Evolutionary conservation across 257 asterid genomes (phyloP).

Genomic region (Nicotiana knightiana): DNA sequence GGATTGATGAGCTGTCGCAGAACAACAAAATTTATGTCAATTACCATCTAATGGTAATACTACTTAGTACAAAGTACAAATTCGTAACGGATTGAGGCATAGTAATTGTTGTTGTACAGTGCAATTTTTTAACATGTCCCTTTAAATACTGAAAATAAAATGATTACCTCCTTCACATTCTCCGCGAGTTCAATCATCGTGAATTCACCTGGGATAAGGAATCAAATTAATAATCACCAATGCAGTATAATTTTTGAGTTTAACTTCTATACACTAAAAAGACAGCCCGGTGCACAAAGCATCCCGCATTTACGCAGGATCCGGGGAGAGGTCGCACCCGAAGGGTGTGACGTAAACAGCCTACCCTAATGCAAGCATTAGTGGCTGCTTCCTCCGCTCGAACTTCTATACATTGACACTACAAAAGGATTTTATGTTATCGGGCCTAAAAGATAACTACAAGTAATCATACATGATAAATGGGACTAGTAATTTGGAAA

Average conservation of each 20-base stretch:
- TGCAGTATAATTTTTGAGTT: neutral
- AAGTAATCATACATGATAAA: no score
- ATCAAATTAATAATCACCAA: neutral
- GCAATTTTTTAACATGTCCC: neutral
- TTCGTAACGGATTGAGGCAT: no score
- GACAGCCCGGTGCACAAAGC: no score
- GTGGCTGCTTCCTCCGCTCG: no score
- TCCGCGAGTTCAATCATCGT: conserved; percentile 61
- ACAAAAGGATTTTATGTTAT: neutral
- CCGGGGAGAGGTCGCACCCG: no score
- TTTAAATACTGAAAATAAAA: neutral
- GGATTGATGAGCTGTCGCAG: conserved; percentile 73
- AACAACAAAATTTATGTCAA: neutral
- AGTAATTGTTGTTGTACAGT: no score
- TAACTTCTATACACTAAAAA: neutral
- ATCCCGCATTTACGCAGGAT: no score
- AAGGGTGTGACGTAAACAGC: no score
- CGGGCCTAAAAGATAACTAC: no score
- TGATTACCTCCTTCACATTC: conserved; percentile 47
- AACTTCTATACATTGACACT: neutral
- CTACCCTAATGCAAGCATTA: no score
- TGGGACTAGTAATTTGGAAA: no score
- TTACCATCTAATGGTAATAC: neutral
- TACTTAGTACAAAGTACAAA: no score
- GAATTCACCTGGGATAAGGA: conserved; percentile 39